Evolutionary conservation across 495 filamentous ascomycete species (phyloP).

Genomic region (Amorphotheca resinae): DNA sequence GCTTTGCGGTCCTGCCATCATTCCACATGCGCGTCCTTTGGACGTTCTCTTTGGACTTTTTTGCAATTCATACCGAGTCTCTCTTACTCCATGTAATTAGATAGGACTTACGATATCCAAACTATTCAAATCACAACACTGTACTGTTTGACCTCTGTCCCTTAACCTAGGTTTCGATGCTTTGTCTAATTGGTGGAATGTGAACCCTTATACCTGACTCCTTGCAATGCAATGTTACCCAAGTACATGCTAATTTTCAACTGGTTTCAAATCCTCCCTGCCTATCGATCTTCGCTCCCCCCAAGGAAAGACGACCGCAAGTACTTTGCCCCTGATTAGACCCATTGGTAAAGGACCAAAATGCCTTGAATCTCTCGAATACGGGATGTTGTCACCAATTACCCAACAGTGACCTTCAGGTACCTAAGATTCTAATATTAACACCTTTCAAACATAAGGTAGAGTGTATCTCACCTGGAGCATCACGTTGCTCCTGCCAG

Average conservation of each 20-base stretch:
- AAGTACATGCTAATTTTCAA: no score
- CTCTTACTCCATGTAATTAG: conserved; percentile 22
- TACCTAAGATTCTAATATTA: conserved; percentile 42
- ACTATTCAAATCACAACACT: conserved; percentile 1
- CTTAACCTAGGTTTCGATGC: no score
- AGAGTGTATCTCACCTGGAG: conserved; percentile 45
- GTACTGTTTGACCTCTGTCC: background rate
- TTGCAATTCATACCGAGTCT: conserved; percentile 17
- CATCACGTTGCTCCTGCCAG: conserved; percentile 46
- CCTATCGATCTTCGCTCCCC: conserved; percentile 38
- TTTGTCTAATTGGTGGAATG: no score
- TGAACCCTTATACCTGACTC: no score
- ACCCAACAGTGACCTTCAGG: conserved; percentile 85
- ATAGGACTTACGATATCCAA: conserved; percentile 22
- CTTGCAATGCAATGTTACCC: no score
- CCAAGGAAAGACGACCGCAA: conserved; percentile 47
- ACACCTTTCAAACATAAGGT: background rate
- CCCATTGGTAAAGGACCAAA: conserved; percentile 80
- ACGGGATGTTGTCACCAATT: conserved; percentile 72
- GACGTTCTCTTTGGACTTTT: conserved; percentile 16
- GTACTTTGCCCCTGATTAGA: conserved; percentile 75
- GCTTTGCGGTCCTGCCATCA: conserved; percentile 4
- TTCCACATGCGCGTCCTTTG: conserved; percentile 8
- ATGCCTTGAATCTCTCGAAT: conserved; percentile 71
- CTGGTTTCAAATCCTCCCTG: conserved; percentile 33